Evolutionary conservation across 2,329 filamentous ascomycete genomes (phyloP).

Genomic region (Stagonosporopsis chrysanthemi): DNA sequence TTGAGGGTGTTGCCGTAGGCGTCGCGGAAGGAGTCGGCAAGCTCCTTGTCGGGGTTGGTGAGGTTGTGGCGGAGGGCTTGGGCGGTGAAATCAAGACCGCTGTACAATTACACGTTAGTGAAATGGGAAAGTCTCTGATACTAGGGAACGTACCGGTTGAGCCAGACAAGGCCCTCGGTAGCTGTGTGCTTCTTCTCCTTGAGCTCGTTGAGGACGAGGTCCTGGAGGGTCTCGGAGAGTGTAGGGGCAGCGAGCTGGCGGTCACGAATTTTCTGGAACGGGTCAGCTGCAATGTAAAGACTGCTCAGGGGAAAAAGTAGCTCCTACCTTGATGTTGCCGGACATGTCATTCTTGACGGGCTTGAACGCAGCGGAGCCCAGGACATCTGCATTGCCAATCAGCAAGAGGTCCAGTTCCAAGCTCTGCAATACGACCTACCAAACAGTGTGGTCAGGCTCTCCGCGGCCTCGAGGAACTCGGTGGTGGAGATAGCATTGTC

Average conservation of each 20-base stretch:
- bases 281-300: neutral
- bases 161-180: constrained; percentile 89
- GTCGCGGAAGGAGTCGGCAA: constrained; percentile 82
- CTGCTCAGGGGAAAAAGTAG: too few species aligned
- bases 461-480: constrained; percentile 89
- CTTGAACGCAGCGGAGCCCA: constrained; percentile 77
- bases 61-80: constrained; percentile 83
- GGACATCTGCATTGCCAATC: constrained; percentile 57
- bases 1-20: constrained; percentile 90
- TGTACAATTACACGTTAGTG: constrained; percentile 48
- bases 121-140: constrained; percentile 7
- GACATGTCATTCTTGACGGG: constrained; percentile 91
- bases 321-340: constrained; percentile 83
- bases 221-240: constrained; percentile 84
- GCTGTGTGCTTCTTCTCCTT: constrained; percentile 88
- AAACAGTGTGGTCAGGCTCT: constrained; percentile 86
- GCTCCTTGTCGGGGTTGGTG: constrained; percentile 72
- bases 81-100: constrained; percentile 92
- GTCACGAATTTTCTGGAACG: constrained; percentile 80
- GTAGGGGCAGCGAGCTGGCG: constrained; percentile 78
- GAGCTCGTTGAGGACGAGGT: constrained; percentile 84
- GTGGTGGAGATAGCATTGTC: constrained; percentile 81
- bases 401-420: neutral
- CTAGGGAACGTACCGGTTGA: constrained; percentile 72
- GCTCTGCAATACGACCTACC: constrained; percentile 60